Conservation (phyloP, 257 asterid genomes). For the Solanum clarkiae region DNA sequence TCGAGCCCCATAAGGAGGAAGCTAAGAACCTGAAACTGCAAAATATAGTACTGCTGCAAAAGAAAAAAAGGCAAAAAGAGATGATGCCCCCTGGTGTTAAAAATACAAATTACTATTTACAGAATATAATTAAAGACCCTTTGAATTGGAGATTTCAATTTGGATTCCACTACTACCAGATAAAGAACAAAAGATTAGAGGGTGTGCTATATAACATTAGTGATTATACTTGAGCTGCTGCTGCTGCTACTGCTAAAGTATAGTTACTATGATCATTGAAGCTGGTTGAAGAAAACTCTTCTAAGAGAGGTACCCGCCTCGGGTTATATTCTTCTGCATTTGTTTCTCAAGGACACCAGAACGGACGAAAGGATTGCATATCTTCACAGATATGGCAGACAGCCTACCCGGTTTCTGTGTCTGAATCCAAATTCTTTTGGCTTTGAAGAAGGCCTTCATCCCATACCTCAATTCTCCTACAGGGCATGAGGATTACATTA, state of each 20-base stretch:
- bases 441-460: conserved; percentile 71
- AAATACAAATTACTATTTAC: neutral
- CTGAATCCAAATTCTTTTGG: conserved; percentile 42
- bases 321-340: neutral
- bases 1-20: neutral
- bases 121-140: neutral
- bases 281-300: neutral
- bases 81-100: neutral
- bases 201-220: neutral
- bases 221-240: neutral
- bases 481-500: neutral
- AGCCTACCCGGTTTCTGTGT: neutral
- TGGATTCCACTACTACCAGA: neutral
- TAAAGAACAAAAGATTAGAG: neutral
- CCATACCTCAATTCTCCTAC: conserved; percentile 67
- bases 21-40: neutral
- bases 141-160: neutral
- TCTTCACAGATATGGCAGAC: neutral
- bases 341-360: neutral
- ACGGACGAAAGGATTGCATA: neutral
- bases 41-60: neutral
- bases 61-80: neutral
- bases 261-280: neutral
- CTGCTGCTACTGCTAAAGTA: neutral
- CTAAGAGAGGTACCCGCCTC: neutral